These are phyloP conservation scores for Ustilago vetiveriae DNA, from an alignment of 1,284 basidiomycete genomes.

Conservation along the genomic window DNA sequence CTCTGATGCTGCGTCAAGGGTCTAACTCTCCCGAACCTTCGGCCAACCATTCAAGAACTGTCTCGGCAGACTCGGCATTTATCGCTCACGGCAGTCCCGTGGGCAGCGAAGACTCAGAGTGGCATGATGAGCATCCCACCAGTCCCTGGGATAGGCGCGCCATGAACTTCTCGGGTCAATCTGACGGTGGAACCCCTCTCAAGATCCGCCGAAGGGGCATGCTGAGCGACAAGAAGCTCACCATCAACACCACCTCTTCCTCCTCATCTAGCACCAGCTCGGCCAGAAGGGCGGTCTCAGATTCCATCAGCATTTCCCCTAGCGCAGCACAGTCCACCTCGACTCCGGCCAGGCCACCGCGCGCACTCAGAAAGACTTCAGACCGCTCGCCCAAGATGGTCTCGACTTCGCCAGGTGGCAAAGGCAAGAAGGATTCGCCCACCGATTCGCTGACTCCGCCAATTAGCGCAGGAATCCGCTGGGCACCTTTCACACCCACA, in stretches of 20 bases:
- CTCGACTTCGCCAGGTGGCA: conserved; percentile 6
- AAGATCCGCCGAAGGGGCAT: conserved; percentile 26
- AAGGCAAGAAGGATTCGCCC: conserved; percentile 4
- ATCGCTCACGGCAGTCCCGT: conserved; percentile 4
- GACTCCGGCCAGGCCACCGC: conserved; percentile 3
- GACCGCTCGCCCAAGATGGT: not conserved
- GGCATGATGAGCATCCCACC: conserved; percentile 3
- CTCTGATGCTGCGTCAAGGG: conserved; percentile 1
- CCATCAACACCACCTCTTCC: conserved; percentile 11
- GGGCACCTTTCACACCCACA: conserved; percentile 6
- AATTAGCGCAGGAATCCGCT: conserved; percentile 4
- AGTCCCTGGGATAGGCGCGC: conserved; percentile 12
- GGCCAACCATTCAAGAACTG: not conserved
- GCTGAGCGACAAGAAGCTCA: conserved; percentile 31
- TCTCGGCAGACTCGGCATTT: conserved; percentile 5
- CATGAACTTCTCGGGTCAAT: conserved; percentile 6
- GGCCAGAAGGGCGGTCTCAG: conserved; percentile 7
- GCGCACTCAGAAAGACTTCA: not conserved
- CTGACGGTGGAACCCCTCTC: conserved; percentile 15
- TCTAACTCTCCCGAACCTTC: not conserved
- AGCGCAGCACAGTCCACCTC: not conserved
- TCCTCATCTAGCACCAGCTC: not conserved
- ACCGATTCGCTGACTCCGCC: conserved; percentile 3
- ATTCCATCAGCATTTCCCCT: not conserved
- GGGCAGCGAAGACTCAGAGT: conserved; percentile 11